Conservation (phyloP, 1,284 basidiomycete genomes). For the Melampsora americana region DNA sequence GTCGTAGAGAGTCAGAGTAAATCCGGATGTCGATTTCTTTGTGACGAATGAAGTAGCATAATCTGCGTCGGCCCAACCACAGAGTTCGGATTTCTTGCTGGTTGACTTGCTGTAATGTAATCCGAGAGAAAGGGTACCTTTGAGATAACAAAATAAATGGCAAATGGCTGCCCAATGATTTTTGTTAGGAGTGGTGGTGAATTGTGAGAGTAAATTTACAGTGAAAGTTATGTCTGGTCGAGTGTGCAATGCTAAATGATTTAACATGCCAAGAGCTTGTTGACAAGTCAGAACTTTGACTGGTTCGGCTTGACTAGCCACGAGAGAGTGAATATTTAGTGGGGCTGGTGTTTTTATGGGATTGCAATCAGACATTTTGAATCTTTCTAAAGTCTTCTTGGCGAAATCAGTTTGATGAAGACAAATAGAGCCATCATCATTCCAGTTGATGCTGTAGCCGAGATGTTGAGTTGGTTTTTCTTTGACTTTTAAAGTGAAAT, state of each 20-base stretch:
- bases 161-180: not conserved
- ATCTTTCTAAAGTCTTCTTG: not conserved
- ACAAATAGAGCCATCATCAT: not conserved
- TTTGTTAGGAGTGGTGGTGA: not conserved
- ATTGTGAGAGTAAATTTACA: conserved; percentile 15
- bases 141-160: not conserved
- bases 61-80: conserved; percentile 26
- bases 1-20: no score
- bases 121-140: not conserved
- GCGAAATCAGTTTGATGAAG: not conserved
- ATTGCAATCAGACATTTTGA: not conserved
- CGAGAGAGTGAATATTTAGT: no score
- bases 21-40: no score
- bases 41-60: no score
- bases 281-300: no score
- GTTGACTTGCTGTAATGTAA: not conserved
- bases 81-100: not conserved
- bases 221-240: conserved; percentile 21
- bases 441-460: not conserved
- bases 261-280: conserved; percentile 14
- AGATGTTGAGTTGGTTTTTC: not conserved
- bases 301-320: no score
- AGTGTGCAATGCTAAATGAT: conserved; percentile 11
- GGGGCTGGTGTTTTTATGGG: not conserved
- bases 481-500: not conserved